Conservation (phyloP, 2,329 filamentous ascomycete species). For the Fusarium secorum region DNA sequence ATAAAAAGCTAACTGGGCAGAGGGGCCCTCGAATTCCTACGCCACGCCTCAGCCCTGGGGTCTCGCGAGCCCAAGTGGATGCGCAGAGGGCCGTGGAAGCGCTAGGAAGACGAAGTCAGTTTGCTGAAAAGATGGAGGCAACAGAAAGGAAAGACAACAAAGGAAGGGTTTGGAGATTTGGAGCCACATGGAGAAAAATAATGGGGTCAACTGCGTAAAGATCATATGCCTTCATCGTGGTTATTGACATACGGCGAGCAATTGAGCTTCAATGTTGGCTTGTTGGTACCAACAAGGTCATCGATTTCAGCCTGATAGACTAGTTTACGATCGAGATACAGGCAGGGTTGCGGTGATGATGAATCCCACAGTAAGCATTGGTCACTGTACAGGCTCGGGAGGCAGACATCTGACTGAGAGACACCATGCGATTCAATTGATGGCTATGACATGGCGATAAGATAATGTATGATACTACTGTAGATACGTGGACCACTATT, state of each 20-base stretch:
- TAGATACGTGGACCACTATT: slow-evolving; percentile 12
- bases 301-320: slow-evolving; percentile 5
- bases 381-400: not conserved
- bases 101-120: slow-evolving; percentile 30
- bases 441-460: not conserved
- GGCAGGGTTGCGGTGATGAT: not conserved
- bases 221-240: slow-evolving; percentile 4
- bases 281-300: not conserved
- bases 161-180: slow-evolving; percentile 23
- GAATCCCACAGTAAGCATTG: not conserved
- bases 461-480: not conserved
- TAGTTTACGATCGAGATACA: not conserved
- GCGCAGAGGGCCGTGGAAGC: slow-evolving; percentile 39
- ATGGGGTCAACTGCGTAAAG: slow-evolving; percentile 1
- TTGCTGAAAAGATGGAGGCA: slow-evolving; percentile 20
- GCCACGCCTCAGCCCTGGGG: slow-evolving; percentile 29
- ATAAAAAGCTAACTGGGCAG: slow-evolving; percentile 4
- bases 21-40: slow-evolving; percentile 8
- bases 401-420: not conserved
- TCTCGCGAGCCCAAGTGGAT: slow-evolving; percentile 29
- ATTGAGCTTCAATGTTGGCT: not conserved
- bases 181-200: slow-evolving; percentile 21
- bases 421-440: not conserved
- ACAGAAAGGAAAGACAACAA: slow-evolving; percentile 10
- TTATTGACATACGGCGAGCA: not conserved